phyloP scores from a whole-genome alignment of 768 basidiomycete species.

The Suillus subalutaceus region DNA sequence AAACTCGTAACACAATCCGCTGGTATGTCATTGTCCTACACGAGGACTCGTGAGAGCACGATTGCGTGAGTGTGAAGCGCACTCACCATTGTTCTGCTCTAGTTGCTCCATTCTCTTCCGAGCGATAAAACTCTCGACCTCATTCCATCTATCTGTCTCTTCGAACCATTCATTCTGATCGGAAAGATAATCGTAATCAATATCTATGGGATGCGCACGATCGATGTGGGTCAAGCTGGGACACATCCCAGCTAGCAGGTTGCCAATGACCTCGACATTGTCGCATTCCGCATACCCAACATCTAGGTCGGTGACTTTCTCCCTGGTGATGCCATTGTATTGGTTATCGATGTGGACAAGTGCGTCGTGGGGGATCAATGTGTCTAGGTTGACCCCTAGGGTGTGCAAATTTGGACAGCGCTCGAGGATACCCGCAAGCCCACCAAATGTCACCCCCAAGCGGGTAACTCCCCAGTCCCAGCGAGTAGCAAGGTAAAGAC shows the following conservation, averaged over 20 bases:
- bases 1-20: background rate
- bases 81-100: background rate
- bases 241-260: background rate
- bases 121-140: background rate
- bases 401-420: background rate
- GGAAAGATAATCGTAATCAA: background rate
- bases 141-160: background rate
- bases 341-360: background rate
- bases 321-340: no score
- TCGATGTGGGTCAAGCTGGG: background rate
- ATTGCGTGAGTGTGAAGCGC: background rate
- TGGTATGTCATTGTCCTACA: background rate
- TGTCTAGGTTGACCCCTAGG: conserved; percentile 1
- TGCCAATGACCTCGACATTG: background rate
- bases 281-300: conserved; percentile 1
- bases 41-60: background rate
- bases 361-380: background rate
- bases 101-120: background rate
- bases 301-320: background rate
- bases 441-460: background rate
- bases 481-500: background rate
- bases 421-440: conserved; percentile 2
- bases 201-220: background rate
- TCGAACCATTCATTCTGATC: background rate
- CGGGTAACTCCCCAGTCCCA: background rate